Conservation (phyloP, 805 yeast genomes). For the Yamadazyma nakazawae region DNA sequence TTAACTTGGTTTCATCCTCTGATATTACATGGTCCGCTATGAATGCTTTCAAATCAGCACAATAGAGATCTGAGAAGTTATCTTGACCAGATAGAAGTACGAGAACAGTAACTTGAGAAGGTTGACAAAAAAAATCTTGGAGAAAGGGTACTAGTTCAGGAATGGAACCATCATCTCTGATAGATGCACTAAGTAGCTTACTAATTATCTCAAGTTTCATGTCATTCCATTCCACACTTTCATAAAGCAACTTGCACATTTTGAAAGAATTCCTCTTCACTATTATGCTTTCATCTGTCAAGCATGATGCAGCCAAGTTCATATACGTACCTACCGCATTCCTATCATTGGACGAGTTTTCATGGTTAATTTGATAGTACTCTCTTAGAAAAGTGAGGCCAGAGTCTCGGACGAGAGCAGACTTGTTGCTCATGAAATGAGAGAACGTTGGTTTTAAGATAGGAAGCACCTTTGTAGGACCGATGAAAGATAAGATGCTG, state of each 20-base stretch:
- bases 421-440: conserved; percentile 51
- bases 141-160: neutral
- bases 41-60: neutral
- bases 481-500: conserved; percentile 50
- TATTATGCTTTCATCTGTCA: conserved; percentile 57
- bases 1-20: neutral
- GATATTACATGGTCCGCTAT: neutral
- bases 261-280: conserved; percentile 63
- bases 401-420: conserved; percentile 75
- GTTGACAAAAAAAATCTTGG: neutral
- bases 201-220: conserved; percentile 45
- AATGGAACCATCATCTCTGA: conserved; percentile 65
- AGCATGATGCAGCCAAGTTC: conserved; percentile 42
- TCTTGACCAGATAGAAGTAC: neutral
- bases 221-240: conserved; percentile 20
- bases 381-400: conserved; percentile 62
- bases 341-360: conserved; percentile 6
- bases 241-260: conserved; percentile 48
- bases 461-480: conserved; percentile 46
- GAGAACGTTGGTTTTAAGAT: conserved; percentile 52
- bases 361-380: conserved; percentile 43
- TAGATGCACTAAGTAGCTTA: conserved; percentile 51
- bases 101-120: neutral
- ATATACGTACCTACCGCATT: conserved; percentile 47
- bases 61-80: neutral